Evolutionary conservation across 345 rosid species (phyloP).

Genomic region (Kernera saxatilis): DNA sequence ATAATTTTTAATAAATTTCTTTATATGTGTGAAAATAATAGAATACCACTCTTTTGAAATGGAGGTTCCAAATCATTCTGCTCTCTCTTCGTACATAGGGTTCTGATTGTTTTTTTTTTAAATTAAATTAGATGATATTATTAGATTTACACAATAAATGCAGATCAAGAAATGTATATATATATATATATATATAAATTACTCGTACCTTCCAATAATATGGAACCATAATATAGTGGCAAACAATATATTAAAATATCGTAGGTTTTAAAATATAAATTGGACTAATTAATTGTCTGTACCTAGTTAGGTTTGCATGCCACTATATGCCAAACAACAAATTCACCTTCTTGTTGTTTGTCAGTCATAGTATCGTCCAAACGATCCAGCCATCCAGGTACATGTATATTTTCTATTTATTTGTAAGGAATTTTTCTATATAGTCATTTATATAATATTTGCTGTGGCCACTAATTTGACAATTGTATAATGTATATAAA

Average conservation of each 20-base stretch:
- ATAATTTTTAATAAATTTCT: too few relatives aligned
- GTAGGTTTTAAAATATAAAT: not conserved
- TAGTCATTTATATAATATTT: not conserved
- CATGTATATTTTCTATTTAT: not conserved
- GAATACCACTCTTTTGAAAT: too few relatives aligned
- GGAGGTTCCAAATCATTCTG: too few relatives aligned
- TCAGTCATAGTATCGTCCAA: constrained; percentile 22
- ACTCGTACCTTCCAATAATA: constrained; percentile 16
- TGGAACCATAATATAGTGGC: constrained; percentile 11
- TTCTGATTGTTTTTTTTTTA: not conserved
- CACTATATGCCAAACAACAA: constrained; percentile 30
- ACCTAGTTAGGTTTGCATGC: constrained; percentile 38
- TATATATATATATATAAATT: not conserved
- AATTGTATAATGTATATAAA: not conserved
- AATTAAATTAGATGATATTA: not conserved
- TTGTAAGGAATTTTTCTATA: not conserved
- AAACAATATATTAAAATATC: not conserved
- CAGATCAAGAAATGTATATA: not conserved
- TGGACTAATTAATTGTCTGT: constrained; percentile 16
- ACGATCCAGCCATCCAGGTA: constrained; percentile 20
- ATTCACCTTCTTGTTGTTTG: constrained; percentile 32
- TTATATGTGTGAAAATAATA: too few relatives aligned
- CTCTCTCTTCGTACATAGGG: not conserved
- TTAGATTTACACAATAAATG: not conserved
- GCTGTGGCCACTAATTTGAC: not conserved